phyloP scores from a whole-genome alignment of 805 yeast species.

The Wickerhamiella alocasiicola region DNA sequence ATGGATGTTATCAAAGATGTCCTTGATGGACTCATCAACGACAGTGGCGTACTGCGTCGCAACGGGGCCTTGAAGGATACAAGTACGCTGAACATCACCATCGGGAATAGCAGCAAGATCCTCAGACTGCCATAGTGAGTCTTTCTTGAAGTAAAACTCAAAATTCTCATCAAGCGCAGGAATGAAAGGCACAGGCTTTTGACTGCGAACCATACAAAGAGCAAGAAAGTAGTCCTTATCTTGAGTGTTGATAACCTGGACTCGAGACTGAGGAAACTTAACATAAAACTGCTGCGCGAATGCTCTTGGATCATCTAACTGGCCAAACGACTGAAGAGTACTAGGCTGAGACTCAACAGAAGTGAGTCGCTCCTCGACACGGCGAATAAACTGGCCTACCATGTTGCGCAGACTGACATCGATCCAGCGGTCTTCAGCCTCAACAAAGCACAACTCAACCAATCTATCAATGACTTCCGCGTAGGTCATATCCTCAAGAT shows the following conservation, averaged over 20 bases:
- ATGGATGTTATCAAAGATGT: conserved; percentile 77
- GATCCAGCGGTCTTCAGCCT: conserved; percentile 73
- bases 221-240: conserved; percentile 87
- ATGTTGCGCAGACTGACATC: conserved; percentile 77
- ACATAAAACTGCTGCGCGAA: conserved; percentile 48
- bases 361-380: conserved; percentile 94
- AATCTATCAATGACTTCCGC: conserved; percentile 78
- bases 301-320: conserved; percentile 49
- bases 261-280: conserved; percentile 60
- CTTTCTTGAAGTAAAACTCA: conserved; percentile 95
- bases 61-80: conserved; percentile 97
- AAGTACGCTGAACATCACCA: conserved; percentile 96
- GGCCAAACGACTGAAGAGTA: conserved; percentile 58
- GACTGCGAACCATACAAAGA: conserved; percentile 67
- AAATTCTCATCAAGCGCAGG: conserved; percentile 91
- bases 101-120: conserved; percentile 91
- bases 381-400: conserved; percentile 73
- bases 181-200: conserved; percentile 96
- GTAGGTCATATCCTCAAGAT: conserved; percentile 91
- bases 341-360: conserved; percentile 31
- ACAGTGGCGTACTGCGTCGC: conserved; percentile 83
- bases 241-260: conserved; percentile 84
- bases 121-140: conserved; percentile 98
- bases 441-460: conserved; percentile 78
- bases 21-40: conserved; percentile 87